phyloP scores from a whole-genome alignment of 352 stramenopile genomes.

The Nothophytophthora sp. region DNA sequence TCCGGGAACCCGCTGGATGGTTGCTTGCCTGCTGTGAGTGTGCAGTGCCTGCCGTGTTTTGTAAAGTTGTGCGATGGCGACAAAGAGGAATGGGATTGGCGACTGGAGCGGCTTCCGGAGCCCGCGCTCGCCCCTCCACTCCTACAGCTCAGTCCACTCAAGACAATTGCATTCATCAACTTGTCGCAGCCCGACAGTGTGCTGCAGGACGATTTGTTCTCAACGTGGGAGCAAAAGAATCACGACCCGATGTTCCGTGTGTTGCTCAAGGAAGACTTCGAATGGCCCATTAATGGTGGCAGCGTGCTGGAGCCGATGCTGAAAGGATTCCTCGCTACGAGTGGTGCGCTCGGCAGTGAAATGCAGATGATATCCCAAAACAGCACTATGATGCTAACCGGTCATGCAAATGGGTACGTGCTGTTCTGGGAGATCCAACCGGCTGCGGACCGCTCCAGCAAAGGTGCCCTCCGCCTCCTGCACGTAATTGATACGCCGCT shows the following conservation, averaged over 20 bases:
- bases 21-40: conserved; percentile 54
- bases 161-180: conserved; percentile 43
- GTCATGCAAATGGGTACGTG: conserved; percentile 52
- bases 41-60: conserved; percentile 69
- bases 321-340: conserved; percentile 44
- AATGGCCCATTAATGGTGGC: conserved; percentile 74
- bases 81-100: conserved; percentile 79
- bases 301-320: conserved; percentile 54
- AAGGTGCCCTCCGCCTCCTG: conserved; percentile 53
- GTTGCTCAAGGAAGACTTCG: conserved; percentile 49
- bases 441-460: conserved; percentile 51
- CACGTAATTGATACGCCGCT: conserved; percentile 47
- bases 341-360: conserved; percentile 17
- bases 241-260: conserved; percentile 37
- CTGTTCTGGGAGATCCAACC: conserved; percentile 63
- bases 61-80: conserved; percentile 51
- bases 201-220: conserved; percentile 51
- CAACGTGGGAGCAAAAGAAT: conserved; percentile 35
- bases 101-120: conserved; percentile 33
- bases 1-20: conserved; percentile 78
- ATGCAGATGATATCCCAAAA: conserved; percentile 32
- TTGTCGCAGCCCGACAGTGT: conserved; percentile 33
- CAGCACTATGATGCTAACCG: conserved; percentile 56
- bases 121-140: conserved; percentile 36
- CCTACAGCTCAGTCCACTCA: conserved; percentile 58